Conservation (phyloP, 2,329 filamentous ascomycete genomes). For the Aureobasidium sp. region DNA sequence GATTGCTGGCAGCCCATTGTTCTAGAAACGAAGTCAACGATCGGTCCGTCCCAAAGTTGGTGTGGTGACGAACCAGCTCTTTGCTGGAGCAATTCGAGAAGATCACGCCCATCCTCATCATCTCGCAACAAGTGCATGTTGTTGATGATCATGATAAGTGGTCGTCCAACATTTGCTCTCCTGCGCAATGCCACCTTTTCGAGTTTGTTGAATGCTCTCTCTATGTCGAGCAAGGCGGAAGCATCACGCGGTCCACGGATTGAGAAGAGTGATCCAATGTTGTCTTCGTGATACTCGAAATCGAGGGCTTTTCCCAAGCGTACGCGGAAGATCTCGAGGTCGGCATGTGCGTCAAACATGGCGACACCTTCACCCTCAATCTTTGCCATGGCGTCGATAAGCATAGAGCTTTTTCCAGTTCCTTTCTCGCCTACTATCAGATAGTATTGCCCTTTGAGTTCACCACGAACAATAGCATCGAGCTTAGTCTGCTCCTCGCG, state of each 20-base stretch:
- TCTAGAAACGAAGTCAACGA: slow-evolving; percentile 42
- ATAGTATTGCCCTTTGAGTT: slow-evolving; percentile 74
- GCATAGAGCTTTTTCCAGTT: slow-evolving; percentile 93
- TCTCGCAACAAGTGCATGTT: slow-evolving; percentile 86
- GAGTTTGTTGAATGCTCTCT: slow-evolving; percentile 93
- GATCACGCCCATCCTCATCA: slow-evolving; percentile 84
- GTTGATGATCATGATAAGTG: slow-evolving; percentile 90
- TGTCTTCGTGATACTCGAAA: slow-evolving; percentile 96
- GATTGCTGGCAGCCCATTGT: slow-evolving; percentile 86
- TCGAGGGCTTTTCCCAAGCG: slow-evolving; percentile 88
- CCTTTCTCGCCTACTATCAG: slow-evolving; percentile 92
- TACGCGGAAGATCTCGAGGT: slow-evolving; percentile 90
- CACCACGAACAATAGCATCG: slow-evolving; percentile 73
- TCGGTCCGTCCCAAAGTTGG: background rate
- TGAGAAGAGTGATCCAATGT: slow-evolving; percentile 92
- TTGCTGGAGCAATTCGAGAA: slow-evolving; percentile 92
- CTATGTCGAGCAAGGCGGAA: slow-evolving; percentile 87
- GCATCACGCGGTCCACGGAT: slow-evolving; percentile 89
- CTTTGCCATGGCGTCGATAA: slow-evolving; percentile 91
- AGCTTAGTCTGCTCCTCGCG: slow-evolving; percentile 46
- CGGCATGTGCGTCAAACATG: slow-evolving; percentile 94
- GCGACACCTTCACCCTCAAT: slow-evolving; percentile 81
- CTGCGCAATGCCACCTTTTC: slow-evolving; percentile 85
- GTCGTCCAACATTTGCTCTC: slow-evolving; percentile 54
- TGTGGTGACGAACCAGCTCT: slow-evolving; percentile 49